A percentile compares a stretch with the other conserved stretches of the same genome.
These are phyloP conservation scores for Trichoderma endophyticum DNA, from an alignment of 2,329 filamentous ascomycete genomes.

Conservation along the genomic window DNA sequence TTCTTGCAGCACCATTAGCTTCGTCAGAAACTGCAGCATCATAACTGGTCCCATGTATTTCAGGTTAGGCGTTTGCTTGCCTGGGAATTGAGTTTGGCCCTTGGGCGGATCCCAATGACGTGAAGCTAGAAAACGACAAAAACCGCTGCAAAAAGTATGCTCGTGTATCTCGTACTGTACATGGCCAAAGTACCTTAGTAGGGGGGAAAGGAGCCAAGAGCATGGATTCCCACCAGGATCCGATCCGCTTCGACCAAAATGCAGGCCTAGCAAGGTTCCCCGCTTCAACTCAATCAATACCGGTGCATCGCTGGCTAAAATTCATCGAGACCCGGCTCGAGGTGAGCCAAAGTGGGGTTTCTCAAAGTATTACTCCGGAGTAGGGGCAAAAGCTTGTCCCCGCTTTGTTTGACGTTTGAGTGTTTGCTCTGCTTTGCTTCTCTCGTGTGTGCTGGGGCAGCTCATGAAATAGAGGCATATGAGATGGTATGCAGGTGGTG, in stretches of 20 bases:
- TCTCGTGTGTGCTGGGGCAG: background rate
- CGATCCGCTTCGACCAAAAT: background rate
- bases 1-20: background rate
- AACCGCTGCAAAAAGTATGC: too few relatives aligned
- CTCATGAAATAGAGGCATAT: background rate
- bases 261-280: conserved; percentile 6
- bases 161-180: background rate
- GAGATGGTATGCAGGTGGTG: background rate
- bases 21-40: background rate
- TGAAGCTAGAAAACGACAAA: background rate
- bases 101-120: background rate
- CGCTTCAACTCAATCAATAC: conserved; percentile 11
- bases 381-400: background rate
- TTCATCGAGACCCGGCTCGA: background rate
- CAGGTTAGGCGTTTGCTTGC: background rate
- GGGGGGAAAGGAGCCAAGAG: background rate
- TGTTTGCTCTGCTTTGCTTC: background rate
- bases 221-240: background rate
- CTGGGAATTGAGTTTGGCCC: background rate
- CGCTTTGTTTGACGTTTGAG: background rate
- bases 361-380: background rate
- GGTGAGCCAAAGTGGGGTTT: conserved; percentile 5
- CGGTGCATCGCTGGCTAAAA: background rate
- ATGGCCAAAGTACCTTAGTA: background rate
- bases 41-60: background rate